These are phyloP conservation scores for Calocera viscosa DNA, from an alignment of 768 basidiomycete genomes.

Conservation along the genomic window DNA sequence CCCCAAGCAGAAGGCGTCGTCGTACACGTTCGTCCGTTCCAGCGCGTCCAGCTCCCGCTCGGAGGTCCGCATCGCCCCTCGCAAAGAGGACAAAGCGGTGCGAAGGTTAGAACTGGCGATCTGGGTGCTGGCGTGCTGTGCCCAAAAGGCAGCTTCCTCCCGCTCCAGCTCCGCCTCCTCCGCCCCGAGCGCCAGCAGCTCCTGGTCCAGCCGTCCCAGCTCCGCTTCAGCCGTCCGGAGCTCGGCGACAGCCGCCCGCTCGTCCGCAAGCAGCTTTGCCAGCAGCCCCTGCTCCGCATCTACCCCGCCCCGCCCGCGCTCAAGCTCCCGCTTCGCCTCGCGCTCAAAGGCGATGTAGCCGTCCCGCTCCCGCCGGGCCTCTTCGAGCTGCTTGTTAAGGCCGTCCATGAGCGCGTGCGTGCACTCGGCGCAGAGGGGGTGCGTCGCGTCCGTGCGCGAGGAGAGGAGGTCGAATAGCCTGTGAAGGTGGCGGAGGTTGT, in stretches of 20 bases:
- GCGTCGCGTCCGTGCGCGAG: slow-evolving; percentile 67
- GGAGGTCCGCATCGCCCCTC: slow-evolving; percentile 10
- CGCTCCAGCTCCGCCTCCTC: slow-evolving; percentile 68
- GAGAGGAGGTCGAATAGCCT: slow-evolving; percentile 67
- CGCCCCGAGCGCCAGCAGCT: slow-evolving; percentile 52
- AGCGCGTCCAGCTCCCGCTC: slow-evolving; percentile 39
- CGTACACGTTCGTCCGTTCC: slow-evolving; percentile 87
- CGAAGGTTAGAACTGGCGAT: slow-evolving; percentile 8
- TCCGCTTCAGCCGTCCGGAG: slow-evolving; percentile 66
- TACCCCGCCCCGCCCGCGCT: slow-evolving; percentile 53
- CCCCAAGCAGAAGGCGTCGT: slow-evolving; percentile 89
- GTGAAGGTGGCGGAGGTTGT: slow-evolving; percentile 53
- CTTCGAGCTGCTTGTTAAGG: slow-evolving; percentile 71
- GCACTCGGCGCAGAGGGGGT: slow-evolving; percentile 92
- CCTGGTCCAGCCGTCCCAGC: slow-evolving; percentile 58
- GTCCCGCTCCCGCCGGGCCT: slow-evolving; percentile 81
- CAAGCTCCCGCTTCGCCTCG: slow-evolving; percentile 69
- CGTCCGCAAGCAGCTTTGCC: slow-evolving; percentile 39
- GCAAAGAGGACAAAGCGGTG: slow-evolving; percentile 12
- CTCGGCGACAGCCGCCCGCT: slow-evolving; percentile 57
- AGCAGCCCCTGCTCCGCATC: slow-evolving; percentile 62
- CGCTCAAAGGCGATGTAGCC: slow-evolving; percentile 89
- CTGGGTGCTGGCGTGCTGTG: slow-evolving; percentile 10
- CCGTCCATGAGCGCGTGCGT: slow-evolving; percentile 65
- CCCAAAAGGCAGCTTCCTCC: slow-evolving; percentile 55